These are phyloP conservation scores for Hemileccinum rubropunctum DNA, from an alignment of 768 basidiomycete genomes.

Conservation along the genomic window DNA sequence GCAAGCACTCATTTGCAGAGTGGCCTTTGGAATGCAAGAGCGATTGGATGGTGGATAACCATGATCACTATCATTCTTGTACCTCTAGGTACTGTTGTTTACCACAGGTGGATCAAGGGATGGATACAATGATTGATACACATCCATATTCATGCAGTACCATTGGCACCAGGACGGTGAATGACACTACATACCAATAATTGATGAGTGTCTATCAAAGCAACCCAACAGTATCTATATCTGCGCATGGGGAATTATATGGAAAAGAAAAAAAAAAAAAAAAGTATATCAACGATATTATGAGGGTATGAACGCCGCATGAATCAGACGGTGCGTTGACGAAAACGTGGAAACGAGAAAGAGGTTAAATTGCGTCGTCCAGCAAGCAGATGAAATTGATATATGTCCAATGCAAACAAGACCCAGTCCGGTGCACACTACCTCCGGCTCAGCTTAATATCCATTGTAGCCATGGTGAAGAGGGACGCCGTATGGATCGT, in stretches of 20 bases:
- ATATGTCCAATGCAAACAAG: conserved; percentile 5
- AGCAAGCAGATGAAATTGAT: conserved; percentile 27
- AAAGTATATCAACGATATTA: background rate
- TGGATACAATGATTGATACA: conserved; percentile 21
- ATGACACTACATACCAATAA: conserved; percentile 3
- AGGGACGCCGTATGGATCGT: conserved; percentile 56
- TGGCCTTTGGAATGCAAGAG: conserved; percentile 1
- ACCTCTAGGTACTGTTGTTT: conserved; percentile 20
- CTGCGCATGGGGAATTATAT: background rate
- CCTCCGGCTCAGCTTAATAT: conserved; percentile 13
- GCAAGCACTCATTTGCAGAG: background rate
- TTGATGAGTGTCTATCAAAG: conserved; percentile 10
- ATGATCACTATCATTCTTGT: conserved; percentile 14
- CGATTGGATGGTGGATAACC: conserved; percentile 12
- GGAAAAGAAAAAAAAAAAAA: conserved; percentile 1
- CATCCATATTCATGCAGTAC: conserved; percentile 2
- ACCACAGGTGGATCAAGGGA: conserved; percentile 21
- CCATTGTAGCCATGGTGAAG: conserved; percentile 48
- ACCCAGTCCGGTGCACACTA: background rate
- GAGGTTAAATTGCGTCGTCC: conserved; percentile 25
- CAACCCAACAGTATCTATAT: conserved; percentile 7
- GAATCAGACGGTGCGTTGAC: conserved; percentile 1
- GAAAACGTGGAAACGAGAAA: background rate
- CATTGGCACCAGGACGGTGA: background rate
- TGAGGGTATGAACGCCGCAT: conserved; percentile 27